A percentile compares a stretch with the other conserved stretches of the same genome.
phyloP scores from a whole-genome alignment of 306 rosid genomes.

The Castanopsis chinensis region DNA sequence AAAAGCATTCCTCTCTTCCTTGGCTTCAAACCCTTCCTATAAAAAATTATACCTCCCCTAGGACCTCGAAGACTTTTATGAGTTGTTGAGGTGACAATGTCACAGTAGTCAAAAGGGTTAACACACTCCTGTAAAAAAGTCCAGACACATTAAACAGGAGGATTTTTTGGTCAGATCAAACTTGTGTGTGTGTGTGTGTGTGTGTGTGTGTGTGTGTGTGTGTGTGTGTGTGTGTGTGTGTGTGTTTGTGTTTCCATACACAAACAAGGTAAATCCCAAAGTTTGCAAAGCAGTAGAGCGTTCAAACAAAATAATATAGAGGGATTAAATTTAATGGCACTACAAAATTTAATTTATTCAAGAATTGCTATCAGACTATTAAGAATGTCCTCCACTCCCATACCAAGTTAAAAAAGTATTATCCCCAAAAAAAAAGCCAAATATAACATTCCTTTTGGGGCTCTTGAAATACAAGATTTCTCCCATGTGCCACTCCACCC shows the following conservation, averaged over 20 bases:
- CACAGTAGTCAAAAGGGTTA: slow-evolving; percentile 93
- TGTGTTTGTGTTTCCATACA: not conserved
- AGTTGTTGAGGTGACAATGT: slow-evolving; percentile 92
- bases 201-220: too few relatives aligned
- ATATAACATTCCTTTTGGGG: not conserved
- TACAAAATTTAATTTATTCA: not conserved
- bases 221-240: too few relatives aligned
- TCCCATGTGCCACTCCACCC: not conserved
- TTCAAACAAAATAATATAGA: not conserved
- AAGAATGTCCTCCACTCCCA: not conserved
- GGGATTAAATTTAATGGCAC: not conserved
- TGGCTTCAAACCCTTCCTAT: slow-evolving; percentile 78
- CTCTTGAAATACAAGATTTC: not conserved
- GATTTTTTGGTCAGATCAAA: slow-evolving; percentile 6
- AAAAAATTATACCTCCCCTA: slow-evolving; percentile 96
- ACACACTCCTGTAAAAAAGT: slow-evolving; percentile 62
- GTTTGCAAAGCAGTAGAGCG: not conserved
- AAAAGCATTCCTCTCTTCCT: slow-evolving; percentile 71
- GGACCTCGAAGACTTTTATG: slow-evolving; percentile 99
- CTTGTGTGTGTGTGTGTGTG: not conserved
- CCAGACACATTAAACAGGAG: not conserved
- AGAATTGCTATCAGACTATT: not conserved
- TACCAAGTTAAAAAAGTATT: not conserved
- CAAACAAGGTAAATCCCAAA: not conserved
- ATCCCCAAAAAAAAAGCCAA: not conserved